Evolutionary conservation across 371 early-diverging fungal genomes (phyloP).

Genomic region (Actinomortierella ambigua): DNA sequence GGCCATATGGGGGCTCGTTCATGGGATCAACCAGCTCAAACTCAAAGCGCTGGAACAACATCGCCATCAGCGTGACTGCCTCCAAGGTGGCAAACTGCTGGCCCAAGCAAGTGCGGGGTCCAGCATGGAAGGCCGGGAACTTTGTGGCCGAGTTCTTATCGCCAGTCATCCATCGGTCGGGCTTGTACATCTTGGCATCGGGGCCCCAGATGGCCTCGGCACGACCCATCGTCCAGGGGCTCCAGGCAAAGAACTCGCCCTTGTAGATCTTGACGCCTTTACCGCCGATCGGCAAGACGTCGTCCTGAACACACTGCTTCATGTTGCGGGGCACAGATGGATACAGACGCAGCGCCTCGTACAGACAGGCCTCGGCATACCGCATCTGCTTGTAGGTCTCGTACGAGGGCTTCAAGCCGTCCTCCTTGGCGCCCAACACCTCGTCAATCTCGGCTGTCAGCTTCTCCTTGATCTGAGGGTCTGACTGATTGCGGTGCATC

Average conservation of each 20-base stretch:
- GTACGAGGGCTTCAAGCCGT: conserved; percentile 29
- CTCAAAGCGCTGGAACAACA: conserved; percentile 53
- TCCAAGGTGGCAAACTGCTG: conserved; percentile 65
- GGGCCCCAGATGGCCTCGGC: conserved; percentile 64
- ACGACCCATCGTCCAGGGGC: conserved; percentile 58
- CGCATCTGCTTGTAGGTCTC: conserved; percentile 41
- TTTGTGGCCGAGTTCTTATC: conserved; percentile 40
- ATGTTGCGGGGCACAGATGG: conserved; percentile 74
- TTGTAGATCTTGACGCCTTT: conserved; percentile 67
- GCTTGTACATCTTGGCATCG: conserved; percentile 61
- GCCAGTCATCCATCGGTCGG: conserved; percentile 66
- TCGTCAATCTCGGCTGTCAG: conserved; percentile 63
- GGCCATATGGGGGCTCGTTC: conserved; percentile 31
- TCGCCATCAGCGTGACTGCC: conserved; percentile 53
- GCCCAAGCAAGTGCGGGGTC: conserved; percentile 47
- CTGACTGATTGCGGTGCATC: conserved; percentile 47
- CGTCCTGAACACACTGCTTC: conserved; percentile 70
- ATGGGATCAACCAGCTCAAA: conserved; percentile 49
- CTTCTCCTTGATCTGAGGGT: conserved; percentile 59
- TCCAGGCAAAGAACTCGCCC: conserved; percentile 62
- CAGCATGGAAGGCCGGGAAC: conserved; percentile 47
- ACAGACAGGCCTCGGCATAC: conserved; percentile 48
- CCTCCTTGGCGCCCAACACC: conserved; percentile 28
- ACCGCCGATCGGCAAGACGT: conserved; percentile 60
- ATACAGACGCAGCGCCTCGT: conserved; percentile 70